Evolutionary conservation across 2,329 filamentous ascomycete species (phyloP), one percentile per base, ranked within the genome.

Genomic region (Neofusicoccum sp.): DNA sequence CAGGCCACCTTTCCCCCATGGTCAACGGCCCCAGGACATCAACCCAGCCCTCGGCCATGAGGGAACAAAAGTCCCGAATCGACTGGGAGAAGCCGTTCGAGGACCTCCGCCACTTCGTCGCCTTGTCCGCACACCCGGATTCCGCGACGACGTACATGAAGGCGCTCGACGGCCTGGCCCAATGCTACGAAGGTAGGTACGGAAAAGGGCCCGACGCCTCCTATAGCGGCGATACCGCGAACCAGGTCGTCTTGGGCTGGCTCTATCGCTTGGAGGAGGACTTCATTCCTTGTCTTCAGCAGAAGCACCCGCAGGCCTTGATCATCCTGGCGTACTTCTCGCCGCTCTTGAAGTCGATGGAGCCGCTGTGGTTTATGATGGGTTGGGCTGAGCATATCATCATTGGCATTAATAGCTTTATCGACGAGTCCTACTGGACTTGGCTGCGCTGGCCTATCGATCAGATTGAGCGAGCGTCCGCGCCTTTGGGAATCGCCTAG

Each of bases 371-470:
- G 62, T 49, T 44, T 4, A 61, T 61, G 53, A 30, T 57, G 6
- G 51, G 51, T 8, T 63, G 59, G 62, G 43, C 56, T 16, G 45
- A 60, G 45, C 62, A 63, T 49, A 26, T 63, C 5, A 47, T 63
- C n/a, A 24, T 45, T 1, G 58, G 59, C 12, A 43, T 58, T 7
- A 44, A 61, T 31, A 38, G 48, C 5, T 40, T 57, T 14, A 16
- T 63, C 1, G 48, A 53, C 14, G 31, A 45, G 11, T 38, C 34
- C 5, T 49, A 59, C 28, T 60, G 44, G 31, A 31, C 14, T n/a
- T 61, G 62, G 62, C 41, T 63, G 11, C 45, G 56, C 12, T 61
- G 59, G 62, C 62, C 59, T 12, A 38, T 63, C n/a, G 47, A 61
- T 3, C 58, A 61, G 16, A 28, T 63, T 2, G 58, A 58, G 24